phyloP scores from a whole-genome alignment of 2,329 filamentous ascomycete genomes.

The Westerdykella aurantiaca region DNA sequence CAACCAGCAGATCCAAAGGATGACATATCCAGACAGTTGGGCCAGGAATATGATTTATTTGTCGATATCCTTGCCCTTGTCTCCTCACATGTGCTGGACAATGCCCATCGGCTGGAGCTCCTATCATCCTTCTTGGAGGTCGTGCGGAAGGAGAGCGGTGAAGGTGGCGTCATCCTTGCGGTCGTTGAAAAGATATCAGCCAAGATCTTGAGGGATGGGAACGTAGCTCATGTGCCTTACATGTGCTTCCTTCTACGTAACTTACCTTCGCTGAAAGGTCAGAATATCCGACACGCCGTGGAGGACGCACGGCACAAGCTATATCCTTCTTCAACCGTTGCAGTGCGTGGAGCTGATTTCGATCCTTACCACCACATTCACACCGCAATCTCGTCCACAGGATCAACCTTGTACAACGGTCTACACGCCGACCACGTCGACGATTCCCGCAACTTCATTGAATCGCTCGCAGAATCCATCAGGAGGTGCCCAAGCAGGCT shows the following conservation, averaged over 20 bases:
- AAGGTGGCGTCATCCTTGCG: conserved; percentile 59
- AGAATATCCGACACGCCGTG: conserved; percentile 44
- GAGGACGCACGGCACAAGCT: conserved; percentile 61
- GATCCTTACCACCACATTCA: conserved; percentile 65
- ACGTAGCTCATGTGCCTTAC: conserved; percentile 17
- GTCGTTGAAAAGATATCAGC: conserved; percentile 67
- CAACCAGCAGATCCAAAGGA: conserved; percentile 17
- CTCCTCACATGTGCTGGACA: conserved; percentile 36
- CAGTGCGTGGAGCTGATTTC: conserved; percentile 33
- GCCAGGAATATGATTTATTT: conserved; percentile 65
- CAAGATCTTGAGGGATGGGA: conserved; percentile 18
- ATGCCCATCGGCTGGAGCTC: conserved; percentile 36
- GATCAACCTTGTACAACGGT: conserved; percentile 52
- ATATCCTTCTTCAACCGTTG: conserved; percentile 52
- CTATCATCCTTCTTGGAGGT: conserved; percentile 53
- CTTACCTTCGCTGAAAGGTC: conserved; percentile 23
- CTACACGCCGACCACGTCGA: conserved; percentile 38
- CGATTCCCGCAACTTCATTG: conserved; percentile 46
- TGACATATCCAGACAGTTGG: conserved; percentile 41
- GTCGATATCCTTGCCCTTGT: conserved; percentile 61
- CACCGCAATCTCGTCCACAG: conserved; percentile 49
- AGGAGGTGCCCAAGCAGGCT: conserved; percentile 41
- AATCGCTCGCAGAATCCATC: conserved; percentile 44
- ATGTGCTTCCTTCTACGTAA: conserved; percentile 33
- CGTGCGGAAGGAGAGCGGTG: conserved; percentile 44